phyloP scores from a whole-genome alignment of 148 eudicot species.

The Chenopodium berlandieri region DNA sequence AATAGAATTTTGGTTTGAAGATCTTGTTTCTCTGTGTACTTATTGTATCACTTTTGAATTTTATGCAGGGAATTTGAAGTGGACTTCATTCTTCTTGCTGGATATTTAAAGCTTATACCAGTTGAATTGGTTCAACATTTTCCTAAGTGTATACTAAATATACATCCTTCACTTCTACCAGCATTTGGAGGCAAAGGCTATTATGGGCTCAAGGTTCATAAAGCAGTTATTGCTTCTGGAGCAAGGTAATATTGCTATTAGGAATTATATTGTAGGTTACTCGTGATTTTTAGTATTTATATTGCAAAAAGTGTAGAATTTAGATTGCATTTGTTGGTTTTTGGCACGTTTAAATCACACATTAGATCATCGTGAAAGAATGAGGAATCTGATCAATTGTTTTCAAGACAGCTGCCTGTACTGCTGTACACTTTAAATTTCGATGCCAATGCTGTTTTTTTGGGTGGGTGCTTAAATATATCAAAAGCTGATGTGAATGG shows the following conservation, averaged over 20 bases:
- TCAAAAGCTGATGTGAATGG: background rate
- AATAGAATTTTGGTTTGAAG: background rate
- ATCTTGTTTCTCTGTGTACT: background rate
- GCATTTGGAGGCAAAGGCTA: constrained; percentile 97
- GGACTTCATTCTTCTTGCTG: constrained; percentile 51
- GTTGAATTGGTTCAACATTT: constrained; percentile 63
- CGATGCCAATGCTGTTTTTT: background rate
- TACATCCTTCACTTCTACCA: constrained; percentile 95
- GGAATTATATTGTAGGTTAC: background rate
- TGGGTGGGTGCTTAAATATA: background rate
- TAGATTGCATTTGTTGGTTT: background rate
- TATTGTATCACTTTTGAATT: background rate
- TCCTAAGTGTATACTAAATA: constrained; percentile 76
- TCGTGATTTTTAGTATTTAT: background rate
- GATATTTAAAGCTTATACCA: constrained; percentile 61
- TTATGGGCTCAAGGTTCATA: constrained; percentile 90
- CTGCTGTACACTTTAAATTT: background rate
- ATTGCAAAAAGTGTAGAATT: background rate
- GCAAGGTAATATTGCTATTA: constrained; percentile 56
- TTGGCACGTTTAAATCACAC: too few relatives aligned
- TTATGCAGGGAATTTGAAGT: constrained; percentile 31
- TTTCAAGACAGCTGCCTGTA: background rate
- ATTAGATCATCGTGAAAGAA: background rate
- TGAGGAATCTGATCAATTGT: background rate
- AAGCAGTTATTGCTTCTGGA: constrained; percentile 90